Evolutionary conservation across 345 rosid genomes (phyloP), one percentile per base, ranked within the genome.

Genomic region (Arabis hirsuta): DNA sequence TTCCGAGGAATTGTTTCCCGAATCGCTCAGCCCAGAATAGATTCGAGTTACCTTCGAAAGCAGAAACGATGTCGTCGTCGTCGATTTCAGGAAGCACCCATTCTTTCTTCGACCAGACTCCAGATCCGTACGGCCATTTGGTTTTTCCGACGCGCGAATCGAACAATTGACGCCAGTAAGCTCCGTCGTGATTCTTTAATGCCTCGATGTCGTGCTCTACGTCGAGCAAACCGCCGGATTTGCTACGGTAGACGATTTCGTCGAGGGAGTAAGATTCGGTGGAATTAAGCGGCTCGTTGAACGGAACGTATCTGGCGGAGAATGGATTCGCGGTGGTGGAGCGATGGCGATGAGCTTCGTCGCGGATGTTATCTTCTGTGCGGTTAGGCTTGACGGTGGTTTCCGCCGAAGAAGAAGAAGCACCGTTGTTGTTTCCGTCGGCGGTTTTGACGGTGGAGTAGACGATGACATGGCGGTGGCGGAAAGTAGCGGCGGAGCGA

Each of bases 61-160:
- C 90, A 1, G 85, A 82, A 12, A 88, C 90, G 58, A 90, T 90
- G 55, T 90, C 91, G 42, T 90, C 91, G 7, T 83, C 62, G 71
- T 84, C 85, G 34, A 90, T 88, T 75, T 83, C 87, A 1, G 90
- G 94, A 14, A 90, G 77, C 5, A 90, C 94, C 94, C 91, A 90
- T 64, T 90, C 94, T 80, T 88, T 90, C 80, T 90, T 90, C 61
- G 87, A 82, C 97, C 90, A 90, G 22, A 88, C 95, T 3, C 95
- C 97, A 2, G 97, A 88, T 5, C 95, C 95, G 55, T 87, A 90
- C 0, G 95, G 92, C 92, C 90, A 88, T 12, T 85, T 79, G 38
- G 89, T 88, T 75, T 76, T 87, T 14, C 92, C 95, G 26, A 88
- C 84, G 22, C 92, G 84, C 3, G 95, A 90, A 67, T 88, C 95